phyloP scores from a whole-genome alignment of 2,329 filamentous ascomycete genomes.

The Trichoderma simmonsii region DNA sequence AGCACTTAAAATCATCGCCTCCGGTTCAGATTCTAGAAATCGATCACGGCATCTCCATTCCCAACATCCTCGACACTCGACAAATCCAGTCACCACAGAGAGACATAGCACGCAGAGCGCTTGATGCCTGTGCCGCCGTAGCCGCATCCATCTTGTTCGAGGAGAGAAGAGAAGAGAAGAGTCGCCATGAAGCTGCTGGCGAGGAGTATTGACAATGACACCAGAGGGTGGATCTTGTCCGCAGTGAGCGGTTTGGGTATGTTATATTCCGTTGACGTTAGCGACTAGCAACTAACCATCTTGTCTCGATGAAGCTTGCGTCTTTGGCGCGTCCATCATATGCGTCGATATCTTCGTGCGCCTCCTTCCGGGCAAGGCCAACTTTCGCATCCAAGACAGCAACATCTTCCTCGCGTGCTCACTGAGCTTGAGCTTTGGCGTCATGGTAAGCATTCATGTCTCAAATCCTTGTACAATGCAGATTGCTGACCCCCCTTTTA shows the following conservation, averaged over 20 bases:
- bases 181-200: conserved; percentile 45
- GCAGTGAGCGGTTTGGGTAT: conserved; percentile 72
- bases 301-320: conserved; percentile 47
- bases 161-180: conserved; percentile 11
- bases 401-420: conserved; percentile 84
- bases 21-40: neutral
- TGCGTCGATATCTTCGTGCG: conserved; percentile 79
- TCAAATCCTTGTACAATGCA: neutral
- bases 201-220: conserved; percentile 66
- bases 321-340: conserved; percentile 78
- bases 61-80: neutral
- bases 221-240: conserved; percentile 89
- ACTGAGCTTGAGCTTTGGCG: conserved; percentile 87
- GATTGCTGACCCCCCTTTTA: conserved; percentile 34
- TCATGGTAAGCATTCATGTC: conserved; percentile 66
- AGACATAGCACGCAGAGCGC: neutral
- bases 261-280: conserved; percentile 28
- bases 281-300: neutral
- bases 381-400: conserved; percentile 87
- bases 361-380: conserved; percentile 66
- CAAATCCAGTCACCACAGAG: neutral
- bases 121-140: conserved; percentile 6
- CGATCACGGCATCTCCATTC: too few relatives aligned
- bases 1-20: neutral
- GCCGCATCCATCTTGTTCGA: neutral